Evolutionary conservation across 2,329 filamentous ascomycete genomes (phyloP).

Genomic region (Fusarium piperis): DNA sequence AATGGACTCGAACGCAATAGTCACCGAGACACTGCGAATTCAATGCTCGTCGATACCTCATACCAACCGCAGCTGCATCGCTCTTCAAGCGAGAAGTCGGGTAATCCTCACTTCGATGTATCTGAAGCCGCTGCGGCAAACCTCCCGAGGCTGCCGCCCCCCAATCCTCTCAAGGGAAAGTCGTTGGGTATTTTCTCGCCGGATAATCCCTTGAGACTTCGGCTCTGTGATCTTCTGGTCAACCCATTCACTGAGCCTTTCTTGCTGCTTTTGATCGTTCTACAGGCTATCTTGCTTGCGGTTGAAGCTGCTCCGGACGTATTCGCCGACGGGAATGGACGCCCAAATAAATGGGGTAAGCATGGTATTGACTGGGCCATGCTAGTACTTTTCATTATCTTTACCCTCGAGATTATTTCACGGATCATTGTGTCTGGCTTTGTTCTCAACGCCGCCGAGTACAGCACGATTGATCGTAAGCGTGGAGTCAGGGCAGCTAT

Average conservation of each 20-base stretch:
- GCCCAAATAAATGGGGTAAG: constrained; percentile 72
- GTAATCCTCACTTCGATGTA: constrained; percentile 32
- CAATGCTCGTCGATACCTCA: constrained; percentile 58
- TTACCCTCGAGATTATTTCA: constrained; percentile 84
- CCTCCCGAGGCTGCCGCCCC: constrained; percentile 31
- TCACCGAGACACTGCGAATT: constrained; percentile 38
- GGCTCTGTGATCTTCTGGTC: constrained; percentile 84
- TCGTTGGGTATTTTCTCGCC: constrained; percentile 86
- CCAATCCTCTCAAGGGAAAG: constrained; percentile 86
- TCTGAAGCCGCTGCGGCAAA: constrained; percentile 25
- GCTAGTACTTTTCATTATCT: constrained; percentile 85
- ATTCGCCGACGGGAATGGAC: constrained; percentile 67
- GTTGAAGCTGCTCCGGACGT: constrained; percentile 82
- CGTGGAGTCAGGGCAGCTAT: constrained; percentile 79
- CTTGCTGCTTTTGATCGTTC: constrained; percentile 85
- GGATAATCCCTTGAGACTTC: constrained; percentile 76
- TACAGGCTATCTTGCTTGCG: constrained; percentile 88
- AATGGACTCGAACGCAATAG: constrained; percentile 52
- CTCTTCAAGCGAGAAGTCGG: constrained; percentile 57
- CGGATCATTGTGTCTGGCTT: constrained; percentile 94
- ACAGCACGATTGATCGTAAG: constrained; percentile 87
- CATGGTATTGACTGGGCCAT: constrained; percentile 81
- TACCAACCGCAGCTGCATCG: constrained; percentile 61
- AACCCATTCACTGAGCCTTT: constrained; percentile 87
- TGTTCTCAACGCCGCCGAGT: constrained; percentile 88